Evolutionary conservation across 2,329 filamentous ascomycete species (phyloP), one percentile per base, ranked within the genome.

Genomic region (Knufia fluminis): DNA sequence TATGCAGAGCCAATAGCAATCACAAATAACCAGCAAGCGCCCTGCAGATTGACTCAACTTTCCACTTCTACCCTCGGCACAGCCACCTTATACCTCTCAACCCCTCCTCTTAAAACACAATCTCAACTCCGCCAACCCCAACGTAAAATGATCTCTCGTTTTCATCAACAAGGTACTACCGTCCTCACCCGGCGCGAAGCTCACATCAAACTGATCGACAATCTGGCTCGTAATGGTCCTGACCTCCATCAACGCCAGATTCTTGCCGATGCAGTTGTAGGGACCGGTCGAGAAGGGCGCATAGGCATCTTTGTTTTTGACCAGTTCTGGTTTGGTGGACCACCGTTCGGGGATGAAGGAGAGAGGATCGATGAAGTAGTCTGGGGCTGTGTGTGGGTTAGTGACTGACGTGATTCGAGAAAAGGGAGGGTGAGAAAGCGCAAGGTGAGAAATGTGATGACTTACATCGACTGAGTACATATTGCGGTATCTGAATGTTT

Each of bases 311-410:
- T 52, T 47, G 44, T 68, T 60, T 19, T 56, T 60, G n/a, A 64
- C 55, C 50, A 70, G 51, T 7, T 68, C 61, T 2, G 53, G 43
- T 2, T 59, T 60, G 3, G 58, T 59, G 1, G 59, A 65, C 65
- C 66, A 70, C 22, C 68, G 58, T 46, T 70, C 66, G 1, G 68
- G 68, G 4, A 70, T 59, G 44, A 69, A 70, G 20, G 44, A 7
- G 2, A 42, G 17, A 9, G 55, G 49, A 2, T 28, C 20, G 3
- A 44, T 35, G 42, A 58, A 62, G 46, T 60, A 57, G 4, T 51
- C 47, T 1, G 54, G 47, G 31, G 54, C 54, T 52, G 17, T 17
- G 20, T 4, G 22, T 14, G 16, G 14, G 23, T 38, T 26, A 45
- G 26, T 6, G 26, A 28, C 6, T 6, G 6, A 28, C 6, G 26